Percentiles rank a stretch among this genome's conserved stretches.
These are phyloP conservation scores for Aspergillus niger DNA, from an alignment of 2,329 filamentous ascomycete genomes.

Conservation along the genomic window DNA sequence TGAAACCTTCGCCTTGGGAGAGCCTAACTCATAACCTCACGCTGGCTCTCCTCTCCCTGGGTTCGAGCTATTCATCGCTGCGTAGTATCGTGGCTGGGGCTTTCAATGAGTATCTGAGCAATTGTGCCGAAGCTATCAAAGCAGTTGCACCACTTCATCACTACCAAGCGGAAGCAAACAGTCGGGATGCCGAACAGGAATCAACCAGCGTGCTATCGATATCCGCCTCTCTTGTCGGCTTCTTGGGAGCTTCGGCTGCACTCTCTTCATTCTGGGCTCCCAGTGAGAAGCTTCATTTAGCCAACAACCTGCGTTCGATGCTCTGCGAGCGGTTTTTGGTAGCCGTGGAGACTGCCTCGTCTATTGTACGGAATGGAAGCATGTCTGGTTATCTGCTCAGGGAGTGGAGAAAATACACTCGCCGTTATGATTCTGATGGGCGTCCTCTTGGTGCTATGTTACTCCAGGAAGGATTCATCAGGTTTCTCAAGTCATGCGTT, in stretches of 20 bases:
- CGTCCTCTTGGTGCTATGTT: constrained; percentile 89
- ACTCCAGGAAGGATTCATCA: constrained; percentile 84
- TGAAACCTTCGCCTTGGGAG: constrained; percentile 89
- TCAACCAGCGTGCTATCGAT: constrained; percentile 72
- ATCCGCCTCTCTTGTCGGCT: constrained; percentile 83
- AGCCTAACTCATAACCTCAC: constrained; percentile 77
- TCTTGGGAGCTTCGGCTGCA: constrained; percentile 77
- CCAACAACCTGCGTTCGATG: constrained; percentile 70
- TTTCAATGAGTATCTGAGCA: constrained; percentile 71
- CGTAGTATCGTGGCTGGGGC: constrained; percentile 66
- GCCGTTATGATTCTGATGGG: constrained; percentile 76
- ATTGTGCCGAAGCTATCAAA: constrained; percentile 66
- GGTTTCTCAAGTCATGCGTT: constrained; percentile 75
- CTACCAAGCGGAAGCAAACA: constrained; percentile 56
- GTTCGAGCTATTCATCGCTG: constrained; percentile 69
- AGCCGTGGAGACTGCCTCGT: constrained; percentile 84
- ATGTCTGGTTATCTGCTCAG: constrained; percentile 65
- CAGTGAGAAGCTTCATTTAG: constrained; percentile 70
- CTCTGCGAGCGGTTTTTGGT: constrained; percentile 84
- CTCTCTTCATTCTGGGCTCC: constrained; percentile 80
- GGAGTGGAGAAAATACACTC: constrained; percentile 85
- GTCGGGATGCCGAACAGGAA: constrained; percentile 51
- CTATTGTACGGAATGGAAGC: constrained; percentile 80
- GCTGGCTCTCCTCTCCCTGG: constrained; percentile 77
- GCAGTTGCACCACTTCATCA: constrained; percentile 57